These are phyloP conservation scores for Gleditsia sinensis DNA, from an alignment of 306 rosid species.

Conservation along the genomic window DNA sequence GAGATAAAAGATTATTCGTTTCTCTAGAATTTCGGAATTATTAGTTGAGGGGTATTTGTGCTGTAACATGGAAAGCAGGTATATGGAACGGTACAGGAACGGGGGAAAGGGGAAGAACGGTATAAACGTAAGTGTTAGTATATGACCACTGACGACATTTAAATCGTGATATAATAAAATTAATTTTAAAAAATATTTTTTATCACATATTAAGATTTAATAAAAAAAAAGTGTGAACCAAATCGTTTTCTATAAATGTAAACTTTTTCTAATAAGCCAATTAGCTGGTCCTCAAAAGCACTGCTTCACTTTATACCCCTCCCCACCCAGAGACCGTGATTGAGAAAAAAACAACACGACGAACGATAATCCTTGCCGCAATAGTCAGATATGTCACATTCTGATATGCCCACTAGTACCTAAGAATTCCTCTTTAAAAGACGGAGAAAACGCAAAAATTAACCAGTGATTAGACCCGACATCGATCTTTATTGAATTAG, in stretches of 20 bases:
- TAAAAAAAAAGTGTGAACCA: too few species aligned
- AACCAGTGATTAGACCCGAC: conserved; percentile 29
- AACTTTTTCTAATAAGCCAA: conserved; percentile 37
- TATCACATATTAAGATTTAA: too few species aligned
- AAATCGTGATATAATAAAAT: too few species aligned
- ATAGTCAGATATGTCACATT: conserved; percentile 49
- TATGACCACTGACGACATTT: too few species aligned
- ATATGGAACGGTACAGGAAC: conserved; percentile 29
- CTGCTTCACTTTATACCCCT: conserved; percentile 52
- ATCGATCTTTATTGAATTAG: conserved; percentile 24
- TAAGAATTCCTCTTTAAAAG: conserved; percentile 41
- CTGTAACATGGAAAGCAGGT: conserved; percentile 19
- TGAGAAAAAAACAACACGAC: conserved; percentile 54
- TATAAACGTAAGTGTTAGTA: conserved; percentile 37
- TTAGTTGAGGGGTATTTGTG: conserved; percentile 37
- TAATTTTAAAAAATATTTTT: too few species aligned
- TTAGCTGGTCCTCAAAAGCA: conserved; percentile 52
- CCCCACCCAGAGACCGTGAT: conserved; percentile 18
- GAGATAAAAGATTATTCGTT: conserved; percentile 44
- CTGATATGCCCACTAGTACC: conserved; percentile 30
- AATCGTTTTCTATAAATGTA: too few species aligned
- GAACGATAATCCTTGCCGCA: conserved; percentile 38
- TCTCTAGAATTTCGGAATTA: conserved; percentile 48
- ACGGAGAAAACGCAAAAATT: conserved; percentile 22
- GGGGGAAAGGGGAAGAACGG: conserved; percentile 45